Conservation (phyloP, 2,329 filamentous ascomycete species). For the Ophiostoma montium region DNA sequence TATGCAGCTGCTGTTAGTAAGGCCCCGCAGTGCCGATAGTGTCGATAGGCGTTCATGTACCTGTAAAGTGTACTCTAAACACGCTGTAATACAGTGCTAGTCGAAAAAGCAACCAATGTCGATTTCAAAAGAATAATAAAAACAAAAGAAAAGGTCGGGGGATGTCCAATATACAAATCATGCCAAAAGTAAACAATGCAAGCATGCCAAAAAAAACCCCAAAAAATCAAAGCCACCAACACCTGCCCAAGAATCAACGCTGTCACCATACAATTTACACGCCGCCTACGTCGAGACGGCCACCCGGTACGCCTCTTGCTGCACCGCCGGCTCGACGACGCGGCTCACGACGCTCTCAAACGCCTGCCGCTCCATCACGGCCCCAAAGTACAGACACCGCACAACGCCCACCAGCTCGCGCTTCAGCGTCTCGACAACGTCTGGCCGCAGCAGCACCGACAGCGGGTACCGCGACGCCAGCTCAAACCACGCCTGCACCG, state of each 20-base stretch:
- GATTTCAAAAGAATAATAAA: not conserved
- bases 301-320: not conserved
- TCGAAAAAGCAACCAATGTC: not conserved
- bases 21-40: not conserved
- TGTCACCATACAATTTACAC: not conserved
- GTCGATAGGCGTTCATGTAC: not conserved
- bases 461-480: conserved; percentile 27
- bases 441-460: conserved; percentile 22
- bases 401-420: conserved; percentile 29
- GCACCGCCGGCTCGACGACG: conserved; percentile 22
- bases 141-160: not conserved
- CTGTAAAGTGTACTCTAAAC: not conserved
- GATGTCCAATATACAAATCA: too few species aligned
- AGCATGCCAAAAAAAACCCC: not conserved
- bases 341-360: conserved; percentile 32
- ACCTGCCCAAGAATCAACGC: not conserved
- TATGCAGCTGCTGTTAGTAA: not conserved
- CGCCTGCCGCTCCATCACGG: conserved; percentile 29
- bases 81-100: not conserved
- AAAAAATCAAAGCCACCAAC: not conserved
- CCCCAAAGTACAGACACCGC: conserved; percentile 33
- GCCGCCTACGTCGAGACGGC: not conserved
- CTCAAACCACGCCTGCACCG: conserved; percentile 43
- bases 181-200: not conserved
- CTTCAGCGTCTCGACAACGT: conserved; percentile 25